phyloP scores from a whole-genome alignment of 192 early-diverging fungal species.

The Thoreauomyces humboldtii region DNA sequence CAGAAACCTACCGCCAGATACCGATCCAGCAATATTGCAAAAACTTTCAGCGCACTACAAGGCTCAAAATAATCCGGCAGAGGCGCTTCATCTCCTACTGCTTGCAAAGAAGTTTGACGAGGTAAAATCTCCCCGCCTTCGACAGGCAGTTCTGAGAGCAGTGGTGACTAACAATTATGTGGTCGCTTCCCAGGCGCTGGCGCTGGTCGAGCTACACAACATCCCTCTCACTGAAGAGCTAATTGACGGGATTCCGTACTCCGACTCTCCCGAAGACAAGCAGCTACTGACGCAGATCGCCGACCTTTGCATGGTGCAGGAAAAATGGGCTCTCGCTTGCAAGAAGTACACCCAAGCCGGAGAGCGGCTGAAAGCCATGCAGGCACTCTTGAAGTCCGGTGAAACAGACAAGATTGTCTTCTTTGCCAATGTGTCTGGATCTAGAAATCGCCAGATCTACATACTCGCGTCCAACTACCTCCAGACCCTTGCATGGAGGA shows the following conservation, averaged over 20 bases:
- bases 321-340: constrained; percentile 47
- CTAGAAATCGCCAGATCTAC: constrained; percentile 55
- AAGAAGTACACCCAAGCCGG: constrained; percentile 55
- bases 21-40: constrained; percentile 35
- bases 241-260: constrained; percentile 30
- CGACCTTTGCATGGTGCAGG: constrained; percentile 42
- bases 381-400: constrained; percentile 50
- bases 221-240: constrained; percentile 48
- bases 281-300: constrained; percentile 33
- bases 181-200: constrained; percentile 12
- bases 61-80: constrained; percentile 26
- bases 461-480: constrained; percentile 56
- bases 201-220: constrained; percentile 24
- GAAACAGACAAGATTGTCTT: constrained; percentile 58
- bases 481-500: constrained; percentile 57
- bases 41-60: constrained; percentile 31
- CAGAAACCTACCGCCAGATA: constrained; percentile 28
- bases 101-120: constrained; percentile 38
- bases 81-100: constrained; percentile 36
- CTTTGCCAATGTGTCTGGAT: constrained; percentile 61
- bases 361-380: constrained; percentile 53
- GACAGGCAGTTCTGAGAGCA: too few relatives aligned
- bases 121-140: constrained; percentile 17
- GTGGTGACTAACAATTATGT: background rate
- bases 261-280: constrained; percentile 13